Conservation (phyloP, 176 grass and related monocot species). For the Eleusine indica region DNA sequence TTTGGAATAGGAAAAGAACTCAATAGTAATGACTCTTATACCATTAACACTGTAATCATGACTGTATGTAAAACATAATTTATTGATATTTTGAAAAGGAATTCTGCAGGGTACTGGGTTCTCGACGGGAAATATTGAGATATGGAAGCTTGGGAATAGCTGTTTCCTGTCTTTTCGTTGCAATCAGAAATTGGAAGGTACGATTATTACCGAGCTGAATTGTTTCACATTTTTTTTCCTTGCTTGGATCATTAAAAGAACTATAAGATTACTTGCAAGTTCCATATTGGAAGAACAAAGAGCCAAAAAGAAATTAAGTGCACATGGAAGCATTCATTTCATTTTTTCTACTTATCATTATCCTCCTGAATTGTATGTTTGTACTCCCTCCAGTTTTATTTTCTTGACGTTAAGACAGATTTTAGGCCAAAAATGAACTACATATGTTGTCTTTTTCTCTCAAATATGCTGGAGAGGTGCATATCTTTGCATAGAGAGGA, state of each 20-base stretch:
- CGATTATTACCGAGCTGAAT: neutral
- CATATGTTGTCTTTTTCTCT: too few species aligned
- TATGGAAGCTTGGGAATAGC: slow-evolving; percentile 90
- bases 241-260: neutral
- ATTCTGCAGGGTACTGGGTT: slow-evolving; percentile 75
- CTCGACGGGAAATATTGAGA: slow-evolving; percentile 80
- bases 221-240: slow-evolving; percentile 6
- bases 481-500: too few species aligned
- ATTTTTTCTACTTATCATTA: slow-evolving; percentile 5
- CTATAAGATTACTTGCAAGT: slow-evolving; percentile 19
- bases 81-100: slow-evolving; percentile 48
- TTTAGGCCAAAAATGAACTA: too few species aligned
- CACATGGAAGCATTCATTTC: slow-evolving; percentile 2
- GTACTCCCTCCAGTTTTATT: neutral
- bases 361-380: neutral
- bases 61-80: slow-evolving; percentile 33
- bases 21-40: too few species aligned
- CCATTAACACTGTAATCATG: neutral
- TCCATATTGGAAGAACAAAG: slow-evolving; percentile 1
- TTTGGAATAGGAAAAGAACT: too few species aligned
- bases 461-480: too few species aligned
- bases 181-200: slow-evolving; percentile 95
- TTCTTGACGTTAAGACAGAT: too few species aligned
- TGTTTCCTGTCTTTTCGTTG: slow-evolving; percentile 67
- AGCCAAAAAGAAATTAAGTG: neutral